These are phyloP conservation scores for Escovopsis sp. DNA, from an alignment of 2,329 filamentous ascomycete genomes.

Conservation along the genomic window DNA sequence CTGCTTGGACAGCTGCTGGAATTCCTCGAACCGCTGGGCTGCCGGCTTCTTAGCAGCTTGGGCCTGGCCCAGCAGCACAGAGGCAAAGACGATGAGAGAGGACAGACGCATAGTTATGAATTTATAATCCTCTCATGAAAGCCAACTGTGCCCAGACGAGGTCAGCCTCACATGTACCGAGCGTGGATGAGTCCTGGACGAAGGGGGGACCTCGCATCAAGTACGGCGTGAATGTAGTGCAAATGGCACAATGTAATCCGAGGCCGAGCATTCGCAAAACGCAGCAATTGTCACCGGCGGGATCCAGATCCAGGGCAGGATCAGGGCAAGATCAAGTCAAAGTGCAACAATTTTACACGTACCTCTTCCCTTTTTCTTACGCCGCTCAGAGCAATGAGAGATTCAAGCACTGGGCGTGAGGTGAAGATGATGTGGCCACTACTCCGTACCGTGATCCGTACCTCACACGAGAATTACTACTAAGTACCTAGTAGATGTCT, in stretches of 20 bases:
- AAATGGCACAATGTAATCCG: too few species aligned
- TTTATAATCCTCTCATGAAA: slow-evolving; percentile 6
- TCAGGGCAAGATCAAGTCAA: too few species aligned
- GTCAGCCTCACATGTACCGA: neutral
- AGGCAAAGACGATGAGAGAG: slow-evolving; percentile 43
- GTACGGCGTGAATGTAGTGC: too few species aligned
- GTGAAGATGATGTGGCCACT: slow-evolving; percentile 1
- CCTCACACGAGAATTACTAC: neutral
- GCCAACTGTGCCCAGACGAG: neutral
- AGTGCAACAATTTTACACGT: too few species aligned
- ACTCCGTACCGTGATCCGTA: neutral
- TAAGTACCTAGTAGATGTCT: too few species aligned
- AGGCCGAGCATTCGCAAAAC: too few species aligned
- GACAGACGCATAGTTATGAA: slow-evolving; percentile 51
- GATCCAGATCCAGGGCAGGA: too few species aligned
- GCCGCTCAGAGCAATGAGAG: neutral
- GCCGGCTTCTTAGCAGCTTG: slow-evolving; percentile 50
- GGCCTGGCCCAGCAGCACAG: slow-evolving; percentile 44
- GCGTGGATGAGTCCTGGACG: neutral
- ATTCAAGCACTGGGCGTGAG: slow-evolving; percentile 1
- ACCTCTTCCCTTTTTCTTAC: neutral
- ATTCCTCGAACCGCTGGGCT: slow-evolving; percentile 53
- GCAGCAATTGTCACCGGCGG: too few species aligned
- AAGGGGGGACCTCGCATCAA: too few species aligned
- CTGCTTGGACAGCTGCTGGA: slow-evolving; percentile 50